Base-by-base conservation (phyloP, 2,329 filamentous ascomycete genomes). In the Colletotrichum truncatum region DNA sequence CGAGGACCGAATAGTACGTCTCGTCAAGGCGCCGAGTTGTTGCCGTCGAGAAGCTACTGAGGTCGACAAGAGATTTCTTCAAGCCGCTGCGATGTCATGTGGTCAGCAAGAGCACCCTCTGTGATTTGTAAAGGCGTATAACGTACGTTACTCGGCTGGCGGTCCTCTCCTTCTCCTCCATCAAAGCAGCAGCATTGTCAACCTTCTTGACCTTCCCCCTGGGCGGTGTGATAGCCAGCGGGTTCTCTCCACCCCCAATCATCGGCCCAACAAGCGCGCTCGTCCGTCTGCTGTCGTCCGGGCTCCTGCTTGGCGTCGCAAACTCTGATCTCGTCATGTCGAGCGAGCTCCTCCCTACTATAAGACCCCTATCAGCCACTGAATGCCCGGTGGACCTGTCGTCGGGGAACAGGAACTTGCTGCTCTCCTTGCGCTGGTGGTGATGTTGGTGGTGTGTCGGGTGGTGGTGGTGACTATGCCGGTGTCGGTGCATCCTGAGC, bases 1-100 rank as follows among this genome's bases (percentile, higher is more conserved):
- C 89, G 28, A 93, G 81, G 9, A 94, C 85, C 0, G 87, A 86
- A 68, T 92, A 91, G 78, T 94, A 94, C 3, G 90, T 90, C 64
- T 91, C 87, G 74, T 94, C 91, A 41, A 95, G 85, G 32, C 85
- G 85, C 66, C 85, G 83, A 14, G 89, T 92, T 23, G 89, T 87
- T 21, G 82, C 78, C 59, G 87, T 83, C 21, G 91, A 91, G 74
- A 89, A 84, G 30, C 84, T 79, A 70, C 84, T 84, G 10, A 94
- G 81, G 51, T 85, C 80, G 23, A 75, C 73, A 0, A 89, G 77
- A 4, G 85, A 83, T 59, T 83, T 83, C 68, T 81, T 82, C 18
- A 90, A 71, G 49, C 82, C 83, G 64, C 87, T 88, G 69, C 9
- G 26, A 21, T 14, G 26, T 60, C 4, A 25, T 10, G 25, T 11